Evolutionary conservation across 2,329 filamentous ascomycete species (phyloP), one percentile per base, ranked within the genome.

Genomic region (Aspergillus brasiliensis): DNA sequence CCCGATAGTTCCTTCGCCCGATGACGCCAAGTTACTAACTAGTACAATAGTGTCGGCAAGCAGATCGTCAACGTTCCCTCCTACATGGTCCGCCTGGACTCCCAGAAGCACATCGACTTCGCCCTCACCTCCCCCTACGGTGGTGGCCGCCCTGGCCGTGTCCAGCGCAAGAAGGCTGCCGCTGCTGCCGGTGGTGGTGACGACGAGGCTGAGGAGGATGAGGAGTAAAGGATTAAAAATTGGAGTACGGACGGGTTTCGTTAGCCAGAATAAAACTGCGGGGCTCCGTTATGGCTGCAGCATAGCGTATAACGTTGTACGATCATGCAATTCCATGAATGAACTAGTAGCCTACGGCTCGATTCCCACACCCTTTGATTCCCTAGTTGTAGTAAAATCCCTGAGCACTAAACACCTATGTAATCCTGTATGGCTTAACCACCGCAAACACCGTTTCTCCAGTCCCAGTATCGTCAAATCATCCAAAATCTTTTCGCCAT

Each of bases 21-120:
- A 48, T 7, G 25, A 46, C 25, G n/a, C 17, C 40, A 21, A 5
- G 21, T 8, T 13, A 17, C 27, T 47, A 25, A 55, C n/a, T 19
- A 1, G 19, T 4, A 47, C 17, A 21, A 56, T 69, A 86, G 93
- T 79, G 95, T 99, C 80, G 95, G 95, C 84, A 99, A 99, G 91
- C 95, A 99, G 88, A 98, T 99, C 80, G 95, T 99, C 88, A 99
- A 99, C 84, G 95, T 99, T 64, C 95, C 95, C 70, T 98, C 94
- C 58, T 99, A 97, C 90, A 90, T 99, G 80, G 95, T 99, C 82
- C 95, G 95, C 84, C 92, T 99, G 78, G 95, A 99, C 87, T 97
- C 93, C 76, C 95, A 99, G 90, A 99, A 99, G 91, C 95, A 99
- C 90, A 98, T 99, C 77, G 95, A 99, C 87, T 98, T 99, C 82